Conservation (phyloP, 768 basidiomycete genomes). For the Phanerochaete carnosa region DNA sequence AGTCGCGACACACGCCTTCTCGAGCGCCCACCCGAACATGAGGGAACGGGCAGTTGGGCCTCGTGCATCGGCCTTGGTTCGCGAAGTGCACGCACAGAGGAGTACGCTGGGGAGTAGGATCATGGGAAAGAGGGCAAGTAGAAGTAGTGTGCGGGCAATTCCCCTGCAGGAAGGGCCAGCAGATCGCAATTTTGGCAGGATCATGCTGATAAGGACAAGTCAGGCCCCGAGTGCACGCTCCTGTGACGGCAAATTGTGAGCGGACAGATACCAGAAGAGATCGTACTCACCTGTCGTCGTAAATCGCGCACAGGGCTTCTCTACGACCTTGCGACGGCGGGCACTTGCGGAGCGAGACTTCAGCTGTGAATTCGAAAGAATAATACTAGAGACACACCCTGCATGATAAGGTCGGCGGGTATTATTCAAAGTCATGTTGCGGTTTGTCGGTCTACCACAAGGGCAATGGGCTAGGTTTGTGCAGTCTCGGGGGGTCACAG, state of each 20-base stretch:
- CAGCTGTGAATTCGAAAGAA: not conserved
- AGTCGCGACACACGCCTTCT: conserved; percentile 87
- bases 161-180: conserved; percentile 86
- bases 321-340: conserved; percentile 60
- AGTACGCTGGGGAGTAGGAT: conserved; percentile 90
- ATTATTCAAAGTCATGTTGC: conserved; percentile 74
- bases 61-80: conserved; percentile 85
- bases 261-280: conserved; percentile 20
- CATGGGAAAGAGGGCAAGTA: conserved; percentile 88
- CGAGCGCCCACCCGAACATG: conserved; percentile 85
- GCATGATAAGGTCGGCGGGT: conserved; percentile 49
- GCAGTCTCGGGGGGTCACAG: too few relatives aligned
- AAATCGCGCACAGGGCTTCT: conserved; percentile 90
- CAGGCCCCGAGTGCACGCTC: conserved; percentile 85
- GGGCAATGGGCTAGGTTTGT: too few relatives aligned
- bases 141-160: conserved; percentile 75
- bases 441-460: conserved; percentile 36
- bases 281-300: conserved; percentile 85
- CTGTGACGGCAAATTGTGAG: conserved; percentile 43
- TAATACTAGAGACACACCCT: conserved; percentile 47
- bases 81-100: conserved; percentile 95
- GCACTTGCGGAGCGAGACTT: conserved; percentile 11
- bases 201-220: conserved; percentile 95
- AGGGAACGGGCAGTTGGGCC: conserved; percentile 83
- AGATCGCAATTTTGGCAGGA: conserved; percentile 91